A percentile compares a stretch with the other conserved stretches of the same genome.
phyloP scores from a whole-genome alignment of 768 basidiomycete genomes.

The Hemileccinum impolitum region DNA sequence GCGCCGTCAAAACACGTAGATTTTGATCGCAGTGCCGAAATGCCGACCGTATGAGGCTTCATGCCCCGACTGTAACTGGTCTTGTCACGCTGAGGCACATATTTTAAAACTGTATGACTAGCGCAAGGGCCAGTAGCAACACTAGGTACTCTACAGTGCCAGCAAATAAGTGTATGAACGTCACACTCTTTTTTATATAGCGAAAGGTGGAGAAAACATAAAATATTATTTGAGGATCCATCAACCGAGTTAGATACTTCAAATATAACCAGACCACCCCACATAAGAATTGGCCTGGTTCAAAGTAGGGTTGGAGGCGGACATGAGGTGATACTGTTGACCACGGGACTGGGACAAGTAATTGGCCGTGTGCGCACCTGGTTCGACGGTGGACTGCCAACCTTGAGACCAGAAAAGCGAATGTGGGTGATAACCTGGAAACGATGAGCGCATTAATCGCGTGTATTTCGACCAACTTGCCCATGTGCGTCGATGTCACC shows the following conservation, averaged over 20 bases:
- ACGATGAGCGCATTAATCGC: slow-evolving; percentile 1
- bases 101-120: too few species aligned
- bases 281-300: background rate
- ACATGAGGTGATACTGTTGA: background rate
- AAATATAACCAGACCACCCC: background rate
- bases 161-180: background rate
- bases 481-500: background rate
- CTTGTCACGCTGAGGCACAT: too few species aligned
- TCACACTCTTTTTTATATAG: too few species aligned
- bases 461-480: slow-evolving; percentile 3
- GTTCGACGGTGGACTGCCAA: background rate
- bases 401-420: background rate
- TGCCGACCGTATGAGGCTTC: too few species aligned
- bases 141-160: too few species aligned
- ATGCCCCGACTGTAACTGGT: too few species aligned
- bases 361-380: background rate
- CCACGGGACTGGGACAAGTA: background rate
- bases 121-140: too few species aligned
- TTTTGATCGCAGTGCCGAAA: too few species aligned
- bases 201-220: too few species aligned
- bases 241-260: background rate
- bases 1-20: too few species aligned
- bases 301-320: background rate
- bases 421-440: slow-evolving; percentile 2
- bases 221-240: too few species aligned